A percentile compares a stretch with the other conserved stretches of the same genome.
Evolutionary conservation across 345 rosid genomes (phyloP).

Genomic region (Stellera chamaejasme): DNA sequence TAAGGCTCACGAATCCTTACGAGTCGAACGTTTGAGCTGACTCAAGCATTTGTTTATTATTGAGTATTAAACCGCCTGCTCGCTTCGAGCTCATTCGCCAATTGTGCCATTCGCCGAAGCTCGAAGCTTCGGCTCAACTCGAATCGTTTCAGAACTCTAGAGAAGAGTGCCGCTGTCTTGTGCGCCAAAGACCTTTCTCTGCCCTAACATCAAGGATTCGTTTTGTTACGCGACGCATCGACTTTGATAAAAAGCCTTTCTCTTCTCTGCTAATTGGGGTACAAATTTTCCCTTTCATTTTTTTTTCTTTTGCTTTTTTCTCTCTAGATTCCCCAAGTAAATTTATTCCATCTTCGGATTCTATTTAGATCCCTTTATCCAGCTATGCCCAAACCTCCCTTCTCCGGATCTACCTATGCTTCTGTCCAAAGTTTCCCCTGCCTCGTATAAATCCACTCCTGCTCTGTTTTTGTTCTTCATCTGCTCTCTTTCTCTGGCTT

Average conservation of each 20-base stretch:
- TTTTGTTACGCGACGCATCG: conserved; percentile 77
- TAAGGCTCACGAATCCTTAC: too few species aligned
- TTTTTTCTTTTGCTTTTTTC: conserved; percentile 4
- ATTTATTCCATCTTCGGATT: conserved; percentile 58
- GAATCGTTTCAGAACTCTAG: too few species aligned
- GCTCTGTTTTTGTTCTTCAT: not conserved
- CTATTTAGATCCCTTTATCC: conserved; percentile 67
- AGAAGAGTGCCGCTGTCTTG: too few species aligned
- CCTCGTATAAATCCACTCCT: not conserved
- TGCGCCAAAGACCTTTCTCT: too few species aligned
- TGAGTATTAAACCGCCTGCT: too few species aligned
- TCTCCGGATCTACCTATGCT: conserved; percentile 44
- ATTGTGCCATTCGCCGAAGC: too few species aligned
- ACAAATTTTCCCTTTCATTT: too few species aligned
- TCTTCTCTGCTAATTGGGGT: not conserved
- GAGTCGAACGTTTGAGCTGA: too few species aligned
- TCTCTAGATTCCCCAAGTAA: conserved; percentile 3
- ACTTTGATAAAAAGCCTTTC: conserved; percentile 24
- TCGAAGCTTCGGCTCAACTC: too few species aligned
- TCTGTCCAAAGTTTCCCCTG: not conserved
- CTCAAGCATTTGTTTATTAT: too few species aligned
- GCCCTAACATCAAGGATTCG: conserved; percentile 39
- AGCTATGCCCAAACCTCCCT: conserved; percentile 8
- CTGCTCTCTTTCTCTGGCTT: not conserved
- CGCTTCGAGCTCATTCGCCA: too few species aligned